phyloP scores from a whole-genome alignment of 1,139 yeast genomes.

The Scheffersomyces segobiensis region DNA sequence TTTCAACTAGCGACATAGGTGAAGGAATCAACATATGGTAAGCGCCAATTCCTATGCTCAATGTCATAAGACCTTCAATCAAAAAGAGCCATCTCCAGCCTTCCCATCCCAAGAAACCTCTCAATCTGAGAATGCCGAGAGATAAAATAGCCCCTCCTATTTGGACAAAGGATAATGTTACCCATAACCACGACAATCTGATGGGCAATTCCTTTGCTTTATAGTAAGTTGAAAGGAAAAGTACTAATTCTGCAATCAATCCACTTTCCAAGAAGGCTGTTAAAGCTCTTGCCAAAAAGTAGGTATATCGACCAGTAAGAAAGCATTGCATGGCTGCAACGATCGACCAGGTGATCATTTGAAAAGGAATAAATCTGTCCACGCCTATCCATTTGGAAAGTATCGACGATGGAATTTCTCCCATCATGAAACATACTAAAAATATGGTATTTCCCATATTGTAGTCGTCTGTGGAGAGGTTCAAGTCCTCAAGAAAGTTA shows the following conservation, averaged over 20 bases:
- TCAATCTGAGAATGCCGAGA: slow-evolving; percentile 12
- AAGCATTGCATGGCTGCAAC: slow-evolving; percentile 30
- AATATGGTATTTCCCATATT: slow-evolving; percentile 34
- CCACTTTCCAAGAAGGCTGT: slow-evolving; percentile 34
- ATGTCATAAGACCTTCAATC: slow-evolving; percentile 11
- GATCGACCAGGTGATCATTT: slow-evolving; percentile 33
- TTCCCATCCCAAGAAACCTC: slow-evolving; percentile 14
- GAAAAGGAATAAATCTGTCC: slow-evolving; percentile 33
- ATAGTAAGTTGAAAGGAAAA: slow-evolving; percentile 29
- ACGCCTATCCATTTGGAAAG: slow-evolving; percentile 34
- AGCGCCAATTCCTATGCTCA: slow-evolving; percentile 16
- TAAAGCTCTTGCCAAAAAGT: slow-evolving; percentile 27
- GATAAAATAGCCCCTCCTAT: slow-evolving; percentile 15
- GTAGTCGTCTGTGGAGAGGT: slow-evolving; percentile 29
- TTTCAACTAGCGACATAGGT: slow-evolving; percentile 34
- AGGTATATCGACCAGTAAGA: slow-evolving; percentile 23
- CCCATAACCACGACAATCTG: slow-evolving; percentile 24
- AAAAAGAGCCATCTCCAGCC: slow-evolving; percentile 15
- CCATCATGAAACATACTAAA: slow-evolving; percentile 26
- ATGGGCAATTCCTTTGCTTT: slow-evolving; percentile 26
- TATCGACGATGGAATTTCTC: slow-evolving; percentile 37
- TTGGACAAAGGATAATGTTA: slow-evolving; percentile 16
- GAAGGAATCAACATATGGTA: slow-evolving; percentile 10
- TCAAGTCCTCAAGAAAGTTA: slow-evolving; percentile 28
- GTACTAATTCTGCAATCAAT: slow-evolving; percentile 32